Conservation (phyloP, 257 asterid genomes). For the Nicotiana obtusifolia region DNA sequence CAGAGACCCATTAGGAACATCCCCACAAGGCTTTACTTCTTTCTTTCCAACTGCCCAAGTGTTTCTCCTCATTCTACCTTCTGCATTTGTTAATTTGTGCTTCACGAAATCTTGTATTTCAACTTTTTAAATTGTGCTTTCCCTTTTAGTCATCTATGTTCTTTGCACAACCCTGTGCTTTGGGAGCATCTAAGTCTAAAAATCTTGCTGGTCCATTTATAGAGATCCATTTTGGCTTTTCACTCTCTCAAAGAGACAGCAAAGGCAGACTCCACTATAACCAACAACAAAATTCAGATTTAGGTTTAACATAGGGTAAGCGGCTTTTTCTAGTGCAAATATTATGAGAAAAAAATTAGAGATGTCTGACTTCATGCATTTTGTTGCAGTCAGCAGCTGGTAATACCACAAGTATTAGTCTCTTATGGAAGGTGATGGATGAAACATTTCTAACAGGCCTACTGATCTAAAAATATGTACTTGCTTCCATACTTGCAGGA, state of each 20-base stretch:
- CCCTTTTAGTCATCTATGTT: background rate
- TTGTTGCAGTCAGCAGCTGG: slow-evolving; percentile 1
- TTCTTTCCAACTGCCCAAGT: background rate
- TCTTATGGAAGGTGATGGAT: background rate
- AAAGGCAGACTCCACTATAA: background rate
- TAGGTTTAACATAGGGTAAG: background rate
- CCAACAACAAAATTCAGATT: background rate
- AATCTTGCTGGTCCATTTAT: background rate
- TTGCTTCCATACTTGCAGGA: slow-evolving; percentile 13
- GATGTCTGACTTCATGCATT: background rate
- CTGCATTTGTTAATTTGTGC: background rate
- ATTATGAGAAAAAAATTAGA: background rate
- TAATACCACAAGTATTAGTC: background rate
- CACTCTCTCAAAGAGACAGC: background rate
- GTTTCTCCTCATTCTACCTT: background rate
- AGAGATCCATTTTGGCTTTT: background rate
- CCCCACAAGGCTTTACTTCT: slow-evolving; percentile 1
- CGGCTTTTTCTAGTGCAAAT: background rate
- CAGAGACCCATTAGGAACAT: background rate
- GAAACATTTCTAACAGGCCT: background rate
- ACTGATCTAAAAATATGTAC: background rate
- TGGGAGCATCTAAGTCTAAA: background rate
- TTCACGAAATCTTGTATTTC: background rate
- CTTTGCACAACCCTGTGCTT: background rate
- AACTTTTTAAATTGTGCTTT: background rate